phyloP scores from a whole-genome alignment of 163 green algal genomes.

The Chlamydomonas reinhardtii region DNA sequence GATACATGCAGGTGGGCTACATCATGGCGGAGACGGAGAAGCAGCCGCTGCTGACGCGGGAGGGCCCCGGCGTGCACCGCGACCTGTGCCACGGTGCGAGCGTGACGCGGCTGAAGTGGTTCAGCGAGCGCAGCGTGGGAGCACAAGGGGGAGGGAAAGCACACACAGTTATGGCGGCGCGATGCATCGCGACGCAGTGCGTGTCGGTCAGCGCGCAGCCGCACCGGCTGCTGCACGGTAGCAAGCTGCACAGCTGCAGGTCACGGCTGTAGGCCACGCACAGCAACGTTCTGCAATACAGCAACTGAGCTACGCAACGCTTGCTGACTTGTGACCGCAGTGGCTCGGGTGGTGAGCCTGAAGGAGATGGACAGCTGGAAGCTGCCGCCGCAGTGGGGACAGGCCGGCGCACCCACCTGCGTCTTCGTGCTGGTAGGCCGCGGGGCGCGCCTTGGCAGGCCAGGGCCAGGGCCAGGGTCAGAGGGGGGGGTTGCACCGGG shows the following conservation, averaged over 20 bases:
- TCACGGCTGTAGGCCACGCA: too few relatives aligned
- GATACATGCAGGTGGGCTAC: constrained; percentile 14
- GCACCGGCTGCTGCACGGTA: too few relatives aligned
- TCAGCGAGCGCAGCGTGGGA: background rate
- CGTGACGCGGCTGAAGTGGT: too few relatives aligned
- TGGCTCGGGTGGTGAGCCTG: constrained; percentile 22
- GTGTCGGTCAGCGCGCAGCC: too few relatives aligned
- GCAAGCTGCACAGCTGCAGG: too few relatives aligned
- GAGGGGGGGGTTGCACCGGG: too few relatives aligned
- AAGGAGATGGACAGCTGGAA: constrained; percentile 49
- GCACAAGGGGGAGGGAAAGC: background rate
- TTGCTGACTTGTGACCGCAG: background rate
- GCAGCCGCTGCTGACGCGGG: constrained; percentile 37
- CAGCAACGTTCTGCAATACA: too few relatives aligned
- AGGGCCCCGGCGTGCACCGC: constrained; percentile 54
- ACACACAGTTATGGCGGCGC: too few relatives aligned
- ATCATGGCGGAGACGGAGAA: constrained; percentile 48
- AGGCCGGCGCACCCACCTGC: background rate
- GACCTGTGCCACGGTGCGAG: constrained; percentile 61
- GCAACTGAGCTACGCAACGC: too few relatives aligned
- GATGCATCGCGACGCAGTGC: background rate
- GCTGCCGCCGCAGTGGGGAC: constrained; percentile 21
- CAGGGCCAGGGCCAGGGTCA: too few relatives aligned
- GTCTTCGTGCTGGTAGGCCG: background rate
- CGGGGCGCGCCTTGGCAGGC: too few relatives aligned